Percentiles rank a stretch among this genome's conserved stretches.
Conservation (phyloP, 192 early-diverging fungal species). For the Coemansia sp. region DNA sequence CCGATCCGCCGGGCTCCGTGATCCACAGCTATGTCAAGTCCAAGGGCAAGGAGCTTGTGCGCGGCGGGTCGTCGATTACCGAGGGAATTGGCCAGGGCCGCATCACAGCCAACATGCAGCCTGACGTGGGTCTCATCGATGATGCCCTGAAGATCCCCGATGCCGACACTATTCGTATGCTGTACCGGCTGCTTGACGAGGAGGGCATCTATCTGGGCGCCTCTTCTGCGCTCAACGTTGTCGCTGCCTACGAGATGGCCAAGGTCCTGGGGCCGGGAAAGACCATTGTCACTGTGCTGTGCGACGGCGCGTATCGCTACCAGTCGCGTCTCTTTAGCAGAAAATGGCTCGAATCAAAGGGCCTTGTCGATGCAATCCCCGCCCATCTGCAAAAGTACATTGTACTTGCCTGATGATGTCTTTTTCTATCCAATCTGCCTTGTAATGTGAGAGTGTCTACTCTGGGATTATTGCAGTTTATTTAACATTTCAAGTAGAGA, state of each 20-base stretch:
- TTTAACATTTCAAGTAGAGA: too few species aligned
- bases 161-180: conserved; percentile 78
- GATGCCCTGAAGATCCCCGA: conserved; percentile 83
- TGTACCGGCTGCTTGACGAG: conserved; percentile 87
- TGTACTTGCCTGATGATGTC: conserved; percentile 54
- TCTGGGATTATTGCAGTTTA: background rate
- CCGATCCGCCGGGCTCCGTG: conserved; percentile 94
- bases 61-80: conserved; percentile 84
- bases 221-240: conserved; percentile 89
- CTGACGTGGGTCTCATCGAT: conserved; percentile 77
- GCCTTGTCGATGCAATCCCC: conserved; percentile 74
- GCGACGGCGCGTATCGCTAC: conserved; percentile 89
- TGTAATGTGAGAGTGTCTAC: background rate
- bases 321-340: conserved; percentile 79
- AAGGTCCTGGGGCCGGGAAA: conserved; percentile 76
- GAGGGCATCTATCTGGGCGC: conserved; percentile 94
- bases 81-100: conserved; percentile 97
- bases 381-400: conserved; percentile 85
- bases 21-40: conserved; percentile 80
- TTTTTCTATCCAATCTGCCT: background rate
- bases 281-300: conserved; percentile 82
- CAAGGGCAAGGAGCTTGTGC: conserved; percentile 64
- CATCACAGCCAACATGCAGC: conserved; percentile 85
- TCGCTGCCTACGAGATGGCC: conserved; percentile 89
- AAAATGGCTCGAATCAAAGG: conserved; percentile 88